Base-by-base conservation (phyloP, 257 asterid species). In the Solanum chaucha region DNA sequence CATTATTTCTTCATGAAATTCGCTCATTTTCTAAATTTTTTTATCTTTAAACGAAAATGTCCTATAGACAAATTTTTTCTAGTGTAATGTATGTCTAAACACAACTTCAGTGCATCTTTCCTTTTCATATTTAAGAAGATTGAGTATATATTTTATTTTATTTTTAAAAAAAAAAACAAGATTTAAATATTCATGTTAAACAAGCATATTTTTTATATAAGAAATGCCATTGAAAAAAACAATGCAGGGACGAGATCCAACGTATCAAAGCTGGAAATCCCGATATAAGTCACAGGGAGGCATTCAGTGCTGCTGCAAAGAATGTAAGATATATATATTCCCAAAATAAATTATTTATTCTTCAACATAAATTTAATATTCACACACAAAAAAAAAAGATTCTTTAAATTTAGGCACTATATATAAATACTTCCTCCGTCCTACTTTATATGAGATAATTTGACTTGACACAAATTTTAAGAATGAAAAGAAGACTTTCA, bases 181-280 rank as follows among this genome's bases (percentile, higher is more conserved):
- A 70, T 30, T 70, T 70, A 70, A 70, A 34, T 17, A 70, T 14
- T 67, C 7, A 72, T 20, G 30, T 10, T 38, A 35, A 32, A 71
- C 14, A 34, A 34, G 40, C 59, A 8, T 34, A 15, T 19, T 15
- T 5, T 51, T 5, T 24, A 3, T 26, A 77, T 24, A 77, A n/a
- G 35, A 24, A 75, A n/a, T 41, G 61, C 9, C 40, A 80, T 46
- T 46, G 84, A 46, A 5, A 28, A 80, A 48, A 28, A 28, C 67
- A 80, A 80, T 90, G 90, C 92, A 97, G 98, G 98, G 99, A 97
- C 92, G 99, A 97, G 95, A 97, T 97, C 97, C 99, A 97, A 92
- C 98, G 99, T 88, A 97, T 97, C 95, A 97, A 97, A 93, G 98
- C 99, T 82, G 98, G 96, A 91, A 97, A 97, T 94, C 99, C 99